Evolutionary conservation across 139 green algal species (phyloP).

Genomic region (Tetradesmus obliquus): DNA sequence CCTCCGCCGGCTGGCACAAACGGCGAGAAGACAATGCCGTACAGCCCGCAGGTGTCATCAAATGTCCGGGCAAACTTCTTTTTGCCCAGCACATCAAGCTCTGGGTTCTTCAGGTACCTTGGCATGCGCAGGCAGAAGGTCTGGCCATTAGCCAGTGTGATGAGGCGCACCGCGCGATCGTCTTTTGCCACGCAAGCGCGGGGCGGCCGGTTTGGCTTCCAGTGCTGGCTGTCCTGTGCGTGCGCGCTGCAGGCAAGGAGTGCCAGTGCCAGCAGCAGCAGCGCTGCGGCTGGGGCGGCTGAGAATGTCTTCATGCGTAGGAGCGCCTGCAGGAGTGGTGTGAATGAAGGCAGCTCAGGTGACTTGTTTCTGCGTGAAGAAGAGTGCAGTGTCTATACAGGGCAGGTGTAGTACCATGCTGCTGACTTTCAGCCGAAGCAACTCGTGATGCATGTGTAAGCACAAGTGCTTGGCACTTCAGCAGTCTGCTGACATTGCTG

Average conservation of each 20-base stretch:
- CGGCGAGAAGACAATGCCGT: background rate
- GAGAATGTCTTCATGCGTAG: background rate
- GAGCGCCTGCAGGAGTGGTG: background rate
- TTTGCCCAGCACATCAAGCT: background rate
- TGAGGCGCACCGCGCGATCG: background rate
- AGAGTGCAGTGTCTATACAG: background rate
- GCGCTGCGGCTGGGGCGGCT: background rate
- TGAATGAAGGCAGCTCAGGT: background rate
- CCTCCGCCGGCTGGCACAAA: background rate
- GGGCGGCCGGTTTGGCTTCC: too few species aligned
- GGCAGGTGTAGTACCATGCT: background rate
- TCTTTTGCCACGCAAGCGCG: background rate
- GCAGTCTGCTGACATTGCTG: too few species aligned
- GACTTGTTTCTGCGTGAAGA: background rate
- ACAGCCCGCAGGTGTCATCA: conserved; percentile 9
- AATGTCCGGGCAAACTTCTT: conserved; percentile 17
- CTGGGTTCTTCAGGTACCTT: conserved; percentile 1
- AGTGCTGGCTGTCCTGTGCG: background rate
- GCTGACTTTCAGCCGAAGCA: background rate
- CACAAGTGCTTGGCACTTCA: background rate
- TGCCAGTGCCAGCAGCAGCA: background rate
- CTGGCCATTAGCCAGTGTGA: background rate
- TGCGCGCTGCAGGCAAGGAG: background rate
- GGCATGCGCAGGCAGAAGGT: conserved; percentile 18
- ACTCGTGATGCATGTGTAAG: background rate